Evolutionary conservation across 192 early-diverging fungal genomes (phyloP), one percentile per base, ranked within the genome.

Genomic region (Backusella westeae): DNA sequence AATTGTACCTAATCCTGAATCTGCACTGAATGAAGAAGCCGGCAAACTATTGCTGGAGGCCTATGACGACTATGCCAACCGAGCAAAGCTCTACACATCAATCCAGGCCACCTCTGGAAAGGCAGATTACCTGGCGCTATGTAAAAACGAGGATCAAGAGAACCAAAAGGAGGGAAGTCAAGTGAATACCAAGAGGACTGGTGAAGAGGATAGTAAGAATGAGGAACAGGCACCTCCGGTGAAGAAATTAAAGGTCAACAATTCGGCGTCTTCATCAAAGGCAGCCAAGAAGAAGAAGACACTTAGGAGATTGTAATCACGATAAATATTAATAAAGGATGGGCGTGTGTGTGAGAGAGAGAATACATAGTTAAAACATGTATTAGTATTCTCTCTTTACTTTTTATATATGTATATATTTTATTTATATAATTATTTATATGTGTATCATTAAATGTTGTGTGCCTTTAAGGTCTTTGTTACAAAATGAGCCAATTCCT

Each of bases 21-120:
- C 95, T 0, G 97, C 97, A 10, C 84, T 99, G 68, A 99, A 99
- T 75, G 96, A 97, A 80, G 96, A 98, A 77, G 97, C 97, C 0
- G 97, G 95, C 17, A 90, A 90, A 71, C 88, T 97, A 49, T 88
- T 98, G 36, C 84, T 98, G 34, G 97, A 98, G 77, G 87, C 89
- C 26, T 97, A 97, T 74, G 91, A 92, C 3, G 90, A 90, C 46
- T 99, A 95, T 78, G 93, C 93, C 0, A 89, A 89, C 42, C 92
- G 91, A 67, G 96, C 97, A 4, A 70, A 82, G 29, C 52, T 98
- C 36, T 90, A 93, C 81, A 97, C 97, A 2, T 74, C 80, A 6
- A 90, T 98, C 29, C 96, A 98, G 72, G 97, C 94, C 4, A 73
- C 63, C 29, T 68, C 68, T 0, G 86, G 83, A 34, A 72, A 82